Base-by-base conservation (phyloP, 164 flowering plant species). In the Chloranthus sessilifolius region DNA sequence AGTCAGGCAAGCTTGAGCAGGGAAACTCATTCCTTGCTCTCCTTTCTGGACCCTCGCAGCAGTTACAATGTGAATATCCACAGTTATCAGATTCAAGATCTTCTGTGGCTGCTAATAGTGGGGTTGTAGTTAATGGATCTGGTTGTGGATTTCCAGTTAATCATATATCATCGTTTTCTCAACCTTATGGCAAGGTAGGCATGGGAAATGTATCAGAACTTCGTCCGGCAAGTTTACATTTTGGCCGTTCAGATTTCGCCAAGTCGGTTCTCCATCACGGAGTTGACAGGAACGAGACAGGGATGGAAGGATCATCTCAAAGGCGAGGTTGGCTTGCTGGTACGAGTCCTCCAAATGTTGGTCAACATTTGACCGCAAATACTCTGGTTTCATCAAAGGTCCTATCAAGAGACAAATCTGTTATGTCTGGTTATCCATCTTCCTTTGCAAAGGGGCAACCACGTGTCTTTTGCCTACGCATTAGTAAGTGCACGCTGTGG, bases 391-490 rank as follows among this genome's bases (percentile, higher is more conserved):
- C 54, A 17, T n/a, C 23, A 3, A 67, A 59, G 21, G 14, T 46
- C 5, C 53, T 72, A 27, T 12, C 44, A 26, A 66, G 64, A 33
- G 27, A 36, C 14, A 51, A 47, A 23, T 52, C 58, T 52, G 43
- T 63, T 55, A 26, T 38, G 12, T 35, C 45, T 27, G 44, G 26
- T 21, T 55, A 39, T 20, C 7, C 66, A 56, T 40, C 73, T 44
- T 7, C 59, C 50, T 58, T 54, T 50, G 14, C 53, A 11, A 64
- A 58, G 38, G 65, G 64, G 34, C 56, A 49, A 42, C 74, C 72
- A 23, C 85, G 72, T 55, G 89, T 79, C 19, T 72, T 68, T 42
- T 82, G 85, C 70, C 58, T 59, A 53, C 66, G 60, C 48, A 62
- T 62, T 62, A 55, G 89, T 82, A 53, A 72, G 85, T 70, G 20